Evolutionary conservation across 1,284 basidiomycete species (phyloP), one percentile per base, ranked within the genome.

Genomic region (Hemileia vastatrix): DNA sequence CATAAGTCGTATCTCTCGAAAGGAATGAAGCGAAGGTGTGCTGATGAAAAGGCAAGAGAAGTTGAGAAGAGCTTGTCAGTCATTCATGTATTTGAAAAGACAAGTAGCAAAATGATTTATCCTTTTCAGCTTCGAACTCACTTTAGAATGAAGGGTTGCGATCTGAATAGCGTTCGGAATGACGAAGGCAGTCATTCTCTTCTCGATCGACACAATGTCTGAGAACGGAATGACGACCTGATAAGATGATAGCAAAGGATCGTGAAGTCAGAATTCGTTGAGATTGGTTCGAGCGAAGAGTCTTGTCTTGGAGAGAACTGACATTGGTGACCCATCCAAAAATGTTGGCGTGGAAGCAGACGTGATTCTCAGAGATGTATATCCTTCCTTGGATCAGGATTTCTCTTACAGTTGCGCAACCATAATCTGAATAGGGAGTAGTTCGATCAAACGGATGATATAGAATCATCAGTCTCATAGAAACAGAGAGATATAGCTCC

Each of bases 261-360:
- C 5, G 51, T 56, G 55, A 57, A 58, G 43, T 64, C 6, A 44
- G n/a, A 19, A 31, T 43, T 2, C 11, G 36, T n/a, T 4, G 36
- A 8, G n/a, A 27, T 24, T 36, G 23, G 24, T 3, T 55, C 54
- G 40, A 13, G 36, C n/a, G 11, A 8, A 19, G 27, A 27, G 27
- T 27, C 4, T 27, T 27, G n/a, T n/a, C n/a, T n/a, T n/a, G n/a
- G n/a, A 48, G 27, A 24, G 49, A 0, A 80, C 88, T 76, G 74
- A 91, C 90, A 73, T 94, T 88, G n/a, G 93, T 97, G 63, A 96
- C 87, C 94, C 94, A 98, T 51, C 94, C 94, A 77, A 98, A 94
- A 57, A 98, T 95, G 76, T 96, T 98, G 21, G 95, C 93, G 72
- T 98, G 89, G 80, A 98, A 98, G 78, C 90, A 96, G 18, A 97